Base-by-base conservation (phyloP, 768 basidiomycete species). In the Pilatotrama ljubarskyi region DNA sequence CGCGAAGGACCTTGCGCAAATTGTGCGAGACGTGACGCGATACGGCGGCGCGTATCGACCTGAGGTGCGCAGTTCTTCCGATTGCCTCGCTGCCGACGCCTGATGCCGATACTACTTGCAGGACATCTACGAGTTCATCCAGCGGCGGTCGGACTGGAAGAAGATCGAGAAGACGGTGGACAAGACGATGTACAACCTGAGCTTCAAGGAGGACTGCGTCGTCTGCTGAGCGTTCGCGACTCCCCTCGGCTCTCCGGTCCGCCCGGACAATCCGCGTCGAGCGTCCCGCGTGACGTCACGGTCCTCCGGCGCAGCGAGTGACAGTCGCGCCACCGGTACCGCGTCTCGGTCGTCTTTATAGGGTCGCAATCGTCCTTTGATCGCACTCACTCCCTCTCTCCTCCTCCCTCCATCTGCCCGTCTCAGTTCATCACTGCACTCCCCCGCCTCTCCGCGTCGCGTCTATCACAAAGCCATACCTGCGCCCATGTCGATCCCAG, bases 111-210 rank as follows among this genome's bases (percentile, higher is more conserved):
- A 29, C 24, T n/a, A 46, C 35, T 10, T n/a, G 22, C 59, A 88
- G 85, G 96, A 98, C 70, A 81, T 98, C 51, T 98, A 98, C 71
- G 96, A 98, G 73, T 96, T 98, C 68, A 91, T 98, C 68, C 93
- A 95, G 70, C 80, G 95, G 20, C 82, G 95, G 35, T 90, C 92
- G 7, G 96, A 99, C 72, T 98, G 96, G 96, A 96, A 97, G 77
- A 95, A 92, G 77, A 98, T 98, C 60, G 95, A 98, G 73, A 96
- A 93, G 75, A 87, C 84, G 25, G 97, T 98, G 50, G 93, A 94
- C 77, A 93, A 93, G 78, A 86, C 92, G 49, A 94, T 95, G 92
- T 95, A 94, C 75, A 93, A 90, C 73, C 74, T 95, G 51, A 91
- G 89, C 71, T 92, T 96, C 69, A 94, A 91, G 69, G 95, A 97